Conservation (phyloP, 768 basidiomycete species). For the Neoboletus subvelutipes region DNA sequence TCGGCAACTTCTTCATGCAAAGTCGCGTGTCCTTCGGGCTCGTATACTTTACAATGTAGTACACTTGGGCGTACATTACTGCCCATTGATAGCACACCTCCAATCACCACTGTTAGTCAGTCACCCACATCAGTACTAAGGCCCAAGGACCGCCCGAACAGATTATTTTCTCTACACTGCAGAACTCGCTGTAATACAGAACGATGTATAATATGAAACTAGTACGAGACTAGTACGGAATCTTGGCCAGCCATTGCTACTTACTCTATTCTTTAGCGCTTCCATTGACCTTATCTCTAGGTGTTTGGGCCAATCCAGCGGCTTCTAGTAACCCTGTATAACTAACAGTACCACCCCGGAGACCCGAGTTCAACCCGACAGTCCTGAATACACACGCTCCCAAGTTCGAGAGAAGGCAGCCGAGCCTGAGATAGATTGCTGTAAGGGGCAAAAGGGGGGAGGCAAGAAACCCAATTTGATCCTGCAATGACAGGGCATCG, state of each 20-base stretch:
- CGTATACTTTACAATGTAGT: background rate
- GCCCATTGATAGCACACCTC: background rate
- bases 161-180: background rate
- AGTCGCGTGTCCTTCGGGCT: background rate
- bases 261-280: slow-evolving; percentile 12
- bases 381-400: slow-evolving; percentile 21
- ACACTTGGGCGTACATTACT: background rate
- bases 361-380: slow-evolving; percentile 23
- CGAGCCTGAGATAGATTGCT: slow-evolving; percentile 14
- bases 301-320: slow-evolving; percentile 9
- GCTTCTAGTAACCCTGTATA: slow-evolving; percentile 25
- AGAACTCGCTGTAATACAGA: background rate
- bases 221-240: background rate
- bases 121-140: too few species aligned
- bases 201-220: background rate
- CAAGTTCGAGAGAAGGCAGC: slow-evolving; percentile 25
- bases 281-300: slow-evolving; percentile 9
- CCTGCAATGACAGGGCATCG: slow-evolving; percentile 9
- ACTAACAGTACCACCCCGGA: slow-evolving; percentile 13
- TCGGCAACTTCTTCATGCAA: background rate
- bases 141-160: background rate
- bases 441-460: slow-evolving; percentile 22
- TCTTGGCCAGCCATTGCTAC: background rate
- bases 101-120: background rate
- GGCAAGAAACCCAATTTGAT: slow-evolving; percentile 22